These are phyloP conservation scores for Cercis canadensis DNA, from an alignment of 306 rosid genomes.

Conservation along the genomic window DNA sequence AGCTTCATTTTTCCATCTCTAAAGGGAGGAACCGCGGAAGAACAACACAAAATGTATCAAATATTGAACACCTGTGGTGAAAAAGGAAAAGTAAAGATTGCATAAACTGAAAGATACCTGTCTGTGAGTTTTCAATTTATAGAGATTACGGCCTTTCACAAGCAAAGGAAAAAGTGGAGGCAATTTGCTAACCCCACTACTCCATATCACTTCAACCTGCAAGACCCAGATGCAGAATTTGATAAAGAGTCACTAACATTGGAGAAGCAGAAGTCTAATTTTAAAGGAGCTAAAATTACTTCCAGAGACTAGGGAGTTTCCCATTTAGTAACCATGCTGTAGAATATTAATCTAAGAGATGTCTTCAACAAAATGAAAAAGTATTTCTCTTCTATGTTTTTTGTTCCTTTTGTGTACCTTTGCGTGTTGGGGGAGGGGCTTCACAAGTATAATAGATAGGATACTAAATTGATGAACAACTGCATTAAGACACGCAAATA, in stretches of 20 bases:
- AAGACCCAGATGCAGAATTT: constrained; percentile 30
- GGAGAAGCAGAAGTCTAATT: constrained; percentile 3
- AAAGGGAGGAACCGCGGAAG: constrained; percentile 30
- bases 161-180: constrained; percentile 69
- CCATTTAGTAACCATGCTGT: background rate
- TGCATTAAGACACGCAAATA: background rate
- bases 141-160: constrained; percentile 88
- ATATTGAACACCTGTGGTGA: background rate
- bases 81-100: background rate
- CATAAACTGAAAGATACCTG: constrained; percentile 50
- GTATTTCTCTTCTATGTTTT: background rate
- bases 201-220: constrained; percentile 87
- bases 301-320: constrained; percentile 1
- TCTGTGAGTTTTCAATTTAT: constrained; percentile 73
- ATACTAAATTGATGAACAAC: background rate
- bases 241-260: constrained; percentile 27
- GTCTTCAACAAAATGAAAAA: background rate
- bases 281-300: background rate
- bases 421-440: background rate
- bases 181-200: constrained; percentile 63
- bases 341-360: constrained; percentile 26
- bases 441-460: background rate
- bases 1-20: constrained; percentile 81
- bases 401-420: background rate
- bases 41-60: constrained; percentile 30